phyloP scores from a whole-genome alignment of 2,329 filamentous ascomycete genomes.

The Rhynchosporium graminicola region DNA sequence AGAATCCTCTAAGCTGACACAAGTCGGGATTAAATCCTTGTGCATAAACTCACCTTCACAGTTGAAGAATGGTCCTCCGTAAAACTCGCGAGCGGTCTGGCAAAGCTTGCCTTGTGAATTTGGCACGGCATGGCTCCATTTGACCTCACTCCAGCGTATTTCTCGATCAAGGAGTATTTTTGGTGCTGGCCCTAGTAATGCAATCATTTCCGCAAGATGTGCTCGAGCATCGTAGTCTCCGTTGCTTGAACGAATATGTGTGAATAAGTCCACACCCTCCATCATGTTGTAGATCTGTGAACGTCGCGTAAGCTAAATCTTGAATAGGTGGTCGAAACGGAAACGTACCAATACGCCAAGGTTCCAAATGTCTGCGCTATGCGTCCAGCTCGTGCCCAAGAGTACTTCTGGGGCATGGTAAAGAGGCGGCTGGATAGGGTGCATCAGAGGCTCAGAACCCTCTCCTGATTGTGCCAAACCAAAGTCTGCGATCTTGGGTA shows the following conservation, averaged over 20 bases:
- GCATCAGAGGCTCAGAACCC: constrained; percentile 57
- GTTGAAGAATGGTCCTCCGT: constrained; percentile 43
- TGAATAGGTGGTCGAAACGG: constrained; percentile 43
- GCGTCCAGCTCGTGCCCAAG: constrained; percentile 91
- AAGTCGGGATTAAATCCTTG: constrained; percentile 40
- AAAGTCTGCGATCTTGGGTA: constrained; percentile 84
- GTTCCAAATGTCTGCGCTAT: constrained; percentile 97
- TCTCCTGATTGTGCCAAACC: constrained; percentile 47
- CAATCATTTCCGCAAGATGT: constrained; percentile 93
- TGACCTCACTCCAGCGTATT: constrained; percentile 42
- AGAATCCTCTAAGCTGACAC: constrained; percentile 38
- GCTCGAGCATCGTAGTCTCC: constrained; percentile 87
- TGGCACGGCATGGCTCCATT: constrained; percentile 71
- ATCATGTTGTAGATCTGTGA: constrained; percentile 62
- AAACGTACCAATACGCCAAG: constrained; percentile 90
- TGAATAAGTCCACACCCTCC: constrained; percentile 94
- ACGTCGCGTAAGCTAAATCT: constrained; percentile 64
- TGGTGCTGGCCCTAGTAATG: constrained; percentile 86
- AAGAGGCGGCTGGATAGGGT: constrained; percentile 96
- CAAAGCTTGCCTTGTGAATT: constrained; percentile 38
- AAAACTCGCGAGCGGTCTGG: constrained; percentile 41
- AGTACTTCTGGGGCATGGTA: constrained; percentile 96
- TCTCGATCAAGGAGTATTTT: constrained; percentile 85
- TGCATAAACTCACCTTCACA: constrained; percentile 41
- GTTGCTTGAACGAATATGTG: constrained; percentile 94